Percentiles rank a stretch among this genome's conserved stretches.
Conservation (phyloP, 495 filamentous ascomycete genomes). For the Letharia columbiana region DNA sequence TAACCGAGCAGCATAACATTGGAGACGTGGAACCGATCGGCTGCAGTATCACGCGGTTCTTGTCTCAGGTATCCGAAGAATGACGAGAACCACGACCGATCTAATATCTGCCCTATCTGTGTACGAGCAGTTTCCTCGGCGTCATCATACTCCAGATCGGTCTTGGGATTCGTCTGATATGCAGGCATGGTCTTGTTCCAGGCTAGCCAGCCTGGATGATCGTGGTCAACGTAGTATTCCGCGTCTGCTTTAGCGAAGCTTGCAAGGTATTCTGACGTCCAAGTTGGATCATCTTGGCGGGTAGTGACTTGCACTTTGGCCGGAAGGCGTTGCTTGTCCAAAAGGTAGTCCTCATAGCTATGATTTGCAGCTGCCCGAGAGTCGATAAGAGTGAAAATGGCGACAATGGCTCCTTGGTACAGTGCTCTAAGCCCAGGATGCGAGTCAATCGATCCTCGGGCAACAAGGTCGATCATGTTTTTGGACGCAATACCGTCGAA, state of each 20-base stretch:
- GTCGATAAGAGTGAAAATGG: constrained; percentile 73
- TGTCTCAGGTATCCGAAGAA: constrained; percentile 94
- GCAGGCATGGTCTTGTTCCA: constrained; percentile 82
- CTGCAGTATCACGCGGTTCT: constrained; percentile 74
- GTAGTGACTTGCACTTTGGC: constrained; percentile 69
- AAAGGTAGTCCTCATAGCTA: constrained; percentile 73
- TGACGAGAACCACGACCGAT: constrained; percentile 74
- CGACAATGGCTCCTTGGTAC: constrained; percentile 71
- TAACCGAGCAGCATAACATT: constrained; percentile 79
- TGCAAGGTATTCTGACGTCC: constrained; percentile 68
- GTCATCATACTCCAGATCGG: constrained; percentile 73
- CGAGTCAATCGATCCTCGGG: constrained; percentile 73
- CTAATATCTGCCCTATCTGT: constrained; percentile 72
- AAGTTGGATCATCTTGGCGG: constrained; percentile 58
- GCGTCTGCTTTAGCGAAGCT: constrained; percentile 72
- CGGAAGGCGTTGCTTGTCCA: constrained; percentile 62
- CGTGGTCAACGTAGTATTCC: constrained; percentile 82
- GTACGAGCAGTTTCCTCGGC: constrained; percentile 65
- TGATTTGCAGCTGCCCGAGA: constrained; percentile 79
- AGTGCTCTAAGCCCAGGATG: constrained; percentile 78
- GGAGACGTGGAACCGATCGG: constrained; percentile 83
- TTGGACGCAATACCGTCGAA: constrained; percentile 80
- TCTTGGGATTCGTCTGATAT: constrained; percentile 57
- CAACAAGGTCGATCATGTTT: constrained; percentile 75
- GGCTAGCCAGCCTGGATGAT: constrained; percentile 95